Evolutionary conservation across 257 asterid species (phyloP).

Genomic region (Cynanchum wilfordii): DNA sequence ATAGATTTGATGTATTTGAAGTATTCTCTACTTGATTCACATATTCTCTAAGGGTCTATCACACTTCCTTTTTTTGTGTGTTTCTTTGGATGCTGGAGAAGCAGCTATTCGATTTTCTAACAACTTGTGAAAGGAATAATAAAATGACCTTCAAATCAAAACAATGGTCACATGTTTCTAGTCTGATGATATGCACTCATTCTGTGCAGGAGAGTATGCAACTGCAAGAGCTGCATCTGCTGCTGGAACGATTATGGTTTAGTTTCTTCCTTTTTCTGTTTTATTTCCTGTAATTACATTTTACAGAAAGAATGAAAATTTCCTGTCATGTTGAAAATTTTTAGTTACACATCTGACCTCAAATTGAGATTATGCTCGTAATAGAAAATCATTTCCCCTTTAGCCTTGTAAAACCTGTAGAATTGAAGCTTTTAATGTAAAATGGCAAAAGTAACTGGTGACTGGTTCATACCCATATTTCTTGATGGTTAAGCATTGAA

Average conservation of each 20-base stretch:
- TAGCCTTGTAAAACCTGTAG: not conserved
- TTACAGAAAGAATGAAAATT: not conserved
- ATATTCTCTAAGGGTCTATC: not conserved
- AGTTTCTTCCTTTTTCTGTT: slow-evolving; percentile 15
- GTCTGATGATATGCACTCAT: slow-evolving; percentile 19
- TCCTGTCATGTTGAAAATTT: not conserved
- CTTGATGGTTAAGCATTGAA: not conserved
- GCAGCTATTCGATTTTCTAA: not conserved
- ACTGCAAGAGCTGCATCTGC: slow-evolving; percentile 98
- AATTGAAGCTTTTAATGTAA: not conserved
- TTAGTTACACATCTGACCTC: not conserved
- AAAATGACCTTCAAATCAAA: not conserved
- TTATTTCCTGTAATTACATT: not conserved
- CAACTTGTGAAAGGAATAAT: not conserved
- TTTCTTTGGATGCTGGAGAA: not conserved
- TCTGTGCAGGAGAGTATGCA: slow-evolving; percentile 82
- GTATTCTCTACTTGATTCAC: not conserved
- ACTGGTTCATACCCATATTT: not conserved
- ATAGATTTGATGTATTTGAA: not conserved
- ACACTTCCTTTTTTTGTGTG: not conserved
- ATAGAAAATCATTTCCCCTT: not conserved
- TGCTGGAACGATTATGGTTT: slow-evolving; percentile 94
- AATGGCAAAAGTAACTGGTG: not conserved
- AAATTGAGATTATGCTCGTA: not conserved
- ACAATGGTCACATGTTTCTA: not conserved